These are phyloP conservation scores for Cubamyces lactineus DNA, from an alignment of 768 basidiomycete species.

Conservation along the genomic window DNA sequence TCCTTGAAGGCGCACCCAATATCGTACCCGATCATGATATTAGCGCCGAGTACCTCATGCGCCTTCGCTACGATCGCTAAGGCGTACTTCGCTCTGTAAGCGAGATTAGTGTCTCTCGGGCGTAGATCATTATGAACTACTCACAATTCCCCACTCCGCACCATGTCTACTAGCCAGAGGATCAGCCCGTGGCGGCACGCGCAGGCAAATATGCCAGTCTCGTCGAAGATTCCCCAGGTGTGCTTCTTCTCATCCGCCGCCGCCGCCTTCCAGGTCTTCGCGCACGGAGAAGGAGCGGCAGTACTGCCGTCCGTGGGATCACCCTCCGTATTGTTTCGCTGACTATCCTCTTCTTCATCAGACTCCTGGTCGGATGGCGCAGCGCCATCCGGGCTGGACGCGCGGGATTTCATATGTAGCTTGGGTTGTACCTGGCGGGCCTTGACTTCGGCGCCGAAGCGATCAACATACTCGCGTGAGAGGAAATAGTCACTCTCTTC, in stretches of 20 bases:
- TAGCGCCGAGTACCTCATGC: not conserved
- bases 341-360: slow-evolving; percentile 22
- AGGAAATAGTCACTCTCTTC: slow-evolving; percentile 35
- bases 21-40: no score
- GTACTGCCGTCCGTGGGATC: slow-evolving; percentile 27
- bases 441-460: slow-evolving; percentile 37
- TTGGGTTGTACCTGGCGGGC: slow-evolving; percentile 19
- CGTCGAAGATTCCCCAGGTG: slow-evolving; percentile 40
- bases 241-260: slow-evolving; percentile 34
- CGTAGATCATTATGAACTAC: not conserved
- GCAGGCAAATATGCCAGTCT: slow-evolving; percentile 42
- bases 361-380: not conserved
- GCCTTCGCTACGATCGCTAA: slow-evolving; percentile 20
- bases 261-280: slow-evolving; percentile 39
- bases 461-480: slow-evolving; percentile 31
- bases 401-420: no score
- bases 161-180: slow-evolving; percentile 27
- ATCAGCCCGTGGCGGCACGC: slow-evolving; percentile 26
- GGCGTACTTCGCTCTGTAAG: slow-evolving; percentile 29
- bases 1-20: no score
- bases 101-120: no score
- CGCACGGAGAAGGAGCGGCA: slow-evolving; percentile 25
- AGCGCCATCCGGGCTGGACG: slow-evolving; percentile 1
- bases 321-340: slow-evolving; percentile 30
- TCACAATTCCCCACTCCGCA: slow-evolving; percentile 28